Base-by-base conservation (phyloP, 257 asterid genomes). In the Avicennia marina region DNA sequence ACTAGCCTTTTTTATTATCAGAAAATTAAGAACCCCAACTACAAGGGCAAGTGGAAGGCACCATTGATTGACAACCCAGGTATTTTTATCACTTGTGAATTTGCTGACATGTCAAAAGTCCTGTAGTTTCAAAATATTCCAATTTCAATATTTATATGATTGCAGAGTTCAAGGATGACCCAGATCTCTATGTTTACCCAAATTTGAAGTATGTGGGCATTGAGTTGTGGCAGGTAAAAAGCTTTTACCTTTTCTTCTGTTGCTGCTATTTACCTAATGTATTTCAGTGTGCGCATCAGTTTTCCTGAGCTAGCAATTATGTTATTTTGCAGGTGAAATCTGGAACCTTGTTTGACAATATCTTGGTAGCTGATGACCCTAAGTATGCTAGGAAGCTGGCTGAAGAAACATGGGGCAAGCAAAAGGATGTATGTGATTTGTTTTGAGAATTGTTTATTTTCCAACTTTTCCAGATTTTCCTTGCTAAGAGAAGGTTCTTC, bases 171-270 rank as follows among this genome's bases (percentile, higher is more conserved):
- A 89, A 86, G 57, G 99, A 93, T 64, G 95, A 93, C 58, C 96
- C 96, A 4, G 95, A 93, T 25, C 73, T 93, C 39, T 89, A 89
- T 75, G 97, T 93, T 61, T 93, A 73, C 85, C 97, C 97, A 4
- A 81, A 81, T 0, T 60, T 93, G 95, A 89, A 86, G 88, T 84
- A 89, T 53, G 99, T 93, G 0, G 99, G 99, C 53, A 72, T 93
- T 73, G 99, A 93, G 67, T 70, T 93, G 83, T 93, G 99, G 99
- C 99, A 93, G 94, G 97, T 89, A 65, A 44, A 36, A 13, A n/a
- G 43, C 13, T 19, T 36, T 24, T 33, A 15, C 26, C 3, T 47
- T 26, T 20, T 24, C 16, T 4, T 36, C 11, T 5, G 13, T 40
- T 7, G 31, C 11, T 16, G 17, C 21, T 26, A 18, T 41, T 19